Conservation (phyloP, 2,329 filamentous ascomycete genomes). For the Diplocarpon mali region DNA sequence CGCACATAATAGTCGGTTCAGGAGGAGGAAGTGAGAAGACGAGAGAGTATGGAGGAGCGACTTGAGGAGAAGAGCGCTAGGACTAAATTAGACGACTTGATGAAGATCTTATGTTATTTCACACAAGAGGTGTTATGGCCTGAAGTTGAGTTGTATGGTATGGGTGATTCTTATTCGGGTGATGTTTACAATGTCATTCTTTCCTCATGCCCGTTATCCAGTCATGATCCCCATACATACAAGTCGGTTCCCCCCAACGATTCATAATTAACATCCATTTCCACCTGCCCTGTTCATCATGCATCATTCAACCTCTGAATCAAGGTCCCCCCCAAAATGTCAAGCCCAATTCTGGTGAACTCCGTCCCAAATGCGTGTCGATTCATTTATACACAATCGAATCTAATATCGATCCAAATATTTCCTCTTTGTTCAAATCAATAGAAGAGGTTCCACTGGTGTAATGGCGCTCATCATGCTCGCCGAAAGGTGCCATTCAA, state of each 20-base stretch:
- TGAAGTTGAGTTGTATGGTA: no score
- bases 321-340: slow-evolving; percentile 5
- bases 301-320: background rate
- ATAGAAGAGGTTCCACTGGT: background rate
- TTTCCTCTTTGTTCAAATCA: slow-evolving; percentile 2
- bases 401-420: background rate
- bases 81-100: background rate
- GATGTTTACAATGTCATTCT: slow-evolving; percentile 6
- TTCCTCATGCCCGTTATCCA: background rate
- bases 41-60: no score
- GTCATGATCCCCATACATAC: slow-evolving; percentile 5
- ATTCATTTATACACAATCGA: slow-evolving; percentile 18
- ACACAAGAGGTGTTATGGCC: no score
- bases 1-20: slow-evolving; percentile 45
- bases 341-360: slow-evolving; percentile 8
- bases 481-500: slow-evolving; percentile 16
- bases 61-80: no score
- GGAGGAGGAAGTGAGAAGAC: slow-evolving; percentile 33
- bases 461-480: slow-evolving; percentile 12
- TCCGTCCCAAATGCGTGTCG: slow-evolving; percentile 17
- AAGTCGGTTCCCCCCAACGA: background rate
- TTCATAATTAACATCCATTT: slow-evolving; percentile 5
- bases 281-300: slow-evolving; percentile 3
- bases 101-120: background rate
- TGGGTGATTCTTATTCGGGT: background rate